A percentile compares a stretch with the other conserved stretches of the same genome.
phyloP scores from a whole-genome alignment of 441 rosid species.

The Populus tomentosa region DNA sequence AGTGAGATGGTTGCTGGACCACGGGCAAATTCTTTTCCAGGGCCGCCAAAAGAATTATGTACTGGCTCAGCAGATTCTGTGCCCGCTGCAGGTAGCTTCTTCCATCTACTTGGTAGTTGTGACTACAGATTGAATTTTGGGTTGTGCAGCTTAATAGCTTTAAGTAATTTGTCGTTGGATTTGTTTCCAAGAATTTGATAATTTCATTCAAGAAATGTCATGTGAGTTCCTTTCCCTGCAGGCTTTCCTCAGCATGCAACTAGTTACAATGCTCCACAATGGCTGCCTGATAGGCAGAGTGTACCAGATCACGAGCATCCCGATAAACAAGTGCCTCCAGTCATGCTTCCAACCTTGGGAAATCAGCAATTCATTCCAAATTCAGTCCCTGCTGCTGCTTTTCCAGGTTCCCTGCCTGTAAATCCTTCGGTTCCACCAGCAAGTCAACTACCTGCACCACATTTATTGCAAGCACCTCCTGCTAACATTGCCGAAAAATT shows the following conservation, averaged over 20 bases:
- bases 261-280: conserved; percentile 34
- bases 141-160: neutral
- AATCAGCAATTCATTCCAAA: conserved; percentile 64
- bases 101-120: neutral
- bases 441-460: conserved; percentile 37
- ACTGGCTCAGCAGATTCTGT: conserved; percentile 41
- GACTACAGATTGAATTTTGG: neutral
- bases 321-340: conserved; percentile 35
- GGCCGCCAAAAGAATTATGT: conserved; percentile 46
- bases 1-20: conserved; percentile 83
- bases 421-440: conserved; percentile 48
- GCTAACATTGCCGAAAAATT: conserved; percentile 52
- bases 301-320: conserved; percentile 47
- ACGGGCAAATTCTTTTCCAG: conserved; percentile 43
- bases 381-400: conserved; percentile 44
- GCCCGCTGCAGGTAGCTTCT: conserved; percentile 45
- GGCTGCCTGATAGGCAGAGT: conserved; percentile 59
- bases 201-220: neutral
- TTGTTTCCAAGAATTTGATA: neutral
- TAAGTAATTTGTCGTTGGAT: neutral
- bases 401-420: conserved; percentile 61
- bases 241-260: conserved; percentile 50
- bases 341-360: conserved; percentile 35
- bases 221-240: conserved; percentile 20
- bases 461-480: conserved; percentile 32